A percentile compares a stretch with the other conserved stretches of the same genome.
These are phyloP conservation scores for Lobulomyces angularis DNA, from an alignment of 192 early-diverging fungal species.

Conservation along the genomic window DNA sequence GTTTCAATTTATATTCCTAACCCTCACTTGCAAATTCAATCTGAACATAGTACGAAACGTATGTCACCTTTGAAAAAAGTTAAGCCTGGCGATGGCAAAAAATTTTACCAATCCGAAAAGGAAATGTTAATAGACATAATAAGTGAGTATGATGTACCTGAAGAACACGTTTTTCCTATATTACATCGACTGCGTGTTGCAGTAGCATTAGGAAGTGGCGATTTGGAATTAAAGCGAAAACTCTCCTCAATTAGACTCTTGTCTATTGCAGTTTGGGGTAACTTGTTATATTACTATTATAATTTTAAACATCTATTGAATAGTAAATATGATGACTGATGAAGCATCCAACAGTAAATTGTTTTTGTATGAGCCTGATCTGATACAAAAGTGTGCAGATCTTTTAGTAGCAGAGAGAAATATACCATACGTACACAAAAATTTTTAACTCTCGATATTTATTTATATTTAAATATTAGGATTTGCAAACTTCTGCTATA, in stretches of 20 bases:
- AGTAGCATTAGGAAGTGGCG: slow-evolving; percentile 31
- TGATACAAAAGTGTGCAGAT: slow-evolving; percentile 66
- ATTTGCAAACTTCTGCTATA: slow-evolving; percentile 67
- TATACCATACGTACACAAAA: slow-evolving; percentile 40
- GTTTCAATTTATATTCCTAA: too few species aligned
- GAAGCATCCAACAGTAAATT: slow-evolving; percentile 52
- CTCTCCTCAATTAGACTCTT: slow-evolving; percentile 64
- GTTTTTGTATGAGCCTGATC: slow-evolving; percentile 79
- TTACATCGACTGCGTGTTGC: slow-evolving; percentile 71
- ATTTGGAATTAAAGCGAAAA: slow-evolving; percentile 38
- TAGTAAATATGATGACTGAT: slow-evolving; percentile 51
- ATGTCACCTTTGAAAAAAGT: too few species aligned
- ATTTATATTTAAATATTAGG: slow-evolving; percentile 15
- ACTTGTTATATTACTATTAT: slow-evolving; percentile 19
- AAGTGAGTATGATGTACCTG: slow-evolving; percentile 53
- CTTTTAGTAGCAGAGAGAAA: slow-evolving; percentile 57
- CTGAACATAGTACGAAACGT: too few species aligned
- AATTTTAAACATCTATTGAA: too few species aligned
- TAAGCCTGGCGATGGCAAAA: too few species aligned
- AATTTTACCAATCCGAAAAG: too few species aligned
- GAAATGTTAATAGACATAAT: slow-evolving; percentile 51
- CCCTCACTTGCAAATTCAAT: too few species aligned
- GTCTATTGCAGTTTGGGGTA: slow-evolving; percentile 67
- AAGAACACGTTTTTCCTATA: slow-evolving; percentile 63
- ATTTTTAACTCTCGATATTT: neutral